phyloP scores from a whole-genome alignment of 2,329 filamentous ascomycete genomes.

The Colletotrichum caudatum region DNA sequence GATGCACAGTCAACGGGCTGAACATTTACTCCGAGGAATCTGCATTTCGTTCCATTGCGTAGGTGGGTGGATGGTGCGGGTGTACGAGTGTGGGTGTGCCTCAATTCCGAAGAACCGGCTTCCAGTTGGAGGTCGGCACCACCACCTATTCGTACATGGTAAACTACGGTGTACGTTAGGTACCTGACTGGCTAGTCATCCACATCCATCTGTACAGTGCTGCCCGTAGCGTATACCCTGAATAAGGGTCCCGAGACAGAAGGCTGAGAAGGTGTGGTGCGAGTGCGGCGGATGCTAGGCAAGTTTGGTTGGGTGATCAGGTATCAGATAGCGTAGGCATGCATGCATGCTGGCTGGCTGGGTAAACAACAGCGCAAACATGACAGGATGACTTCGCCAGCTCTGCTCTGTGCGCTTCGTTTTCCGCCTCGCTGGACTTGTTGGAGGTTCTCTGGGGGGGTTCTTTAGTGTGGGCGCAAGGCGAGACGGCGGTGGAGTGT shows the following conservation, averaged over 20 bases:
- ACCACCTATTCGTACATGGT: background rate
- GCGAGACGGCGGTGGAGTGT: constrained; percentile 15
- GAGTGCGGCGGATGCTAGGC: background rate
- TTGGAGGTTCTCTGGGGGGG: constrained; percentile 1
- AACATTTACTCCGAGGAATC: constrained; percentile 30
- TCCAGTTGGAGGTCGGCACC: background rate
- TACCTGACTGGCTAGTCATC: background rate
- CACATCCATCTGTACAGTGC: constrained; percentile 5
- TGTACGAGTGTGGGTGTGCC: background rate
- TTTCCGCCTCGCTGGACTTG: background rate
- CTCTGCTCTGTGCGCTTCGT: constrained; percentile 19
- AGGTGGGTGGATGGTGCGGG: background rate
- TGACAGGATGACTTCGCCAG: background rate
- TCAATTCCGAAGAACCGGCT: constrained; percentile 14
- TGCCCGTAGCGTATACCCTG: constrained; percentile 3
- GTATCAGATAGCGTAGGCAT: background rate
- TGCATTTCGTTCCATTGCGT: constrained; percentile 35
- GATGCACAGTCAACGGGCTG: constrained; percentile 7
- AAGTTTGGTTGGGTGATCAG: background rate
- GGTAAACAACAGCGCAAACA: constrained; percentile 13
- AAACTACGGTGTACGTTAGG: background rate
- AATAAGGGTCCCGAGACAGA: background rate
- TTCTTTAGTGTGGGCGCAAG: background rate
- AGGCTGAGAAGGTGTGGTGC: background rate
- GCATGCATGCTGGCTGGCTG: background rate